Evolutionary conservation across 441 rosid species (phyloP).

Genomic region (Croton setiger): DNA sequence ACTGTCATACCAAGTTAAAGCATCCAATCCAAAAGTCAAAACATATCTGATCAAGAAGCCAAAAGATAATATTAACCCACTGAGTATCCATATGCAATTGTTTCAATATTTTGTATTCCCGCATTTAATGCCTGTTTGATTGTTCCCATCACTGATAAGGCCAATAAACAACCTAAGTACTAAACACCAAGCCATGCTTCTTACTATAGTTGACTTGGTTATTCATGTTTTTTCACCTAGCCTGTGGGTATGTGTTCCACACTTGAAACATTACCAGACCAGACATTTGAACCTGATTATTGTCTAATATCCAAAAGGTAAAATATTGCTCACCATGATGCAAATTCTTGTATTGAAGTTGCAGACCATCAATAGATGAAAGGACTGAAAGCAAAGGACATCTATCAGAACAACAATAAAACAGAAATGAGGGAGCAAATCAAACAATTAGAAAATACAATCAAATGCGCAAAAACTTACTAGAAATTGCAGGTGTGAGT

Average conservation of each 20-base stretch:
- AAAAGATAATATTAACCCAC: background rate
- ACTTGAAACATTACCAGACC: too few relatives aligned
- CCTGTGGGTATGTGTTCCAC: too few relatives aligned
- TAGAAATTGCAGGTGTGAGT: slow-evolving; percentile 82
- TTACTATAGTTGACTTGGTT: too few relatives aligned
- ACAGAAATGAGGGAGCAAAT: background rate
- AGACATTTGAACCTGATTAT: too few relatives aligned
- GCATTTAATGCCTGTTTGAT: too few relatives aligned
- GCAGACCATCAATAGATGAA: slow-evolving; percentile 75
- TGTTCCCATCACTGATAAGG: too few relatives aligned
- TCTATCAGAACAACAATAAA: slow-evolving; percentile 20
- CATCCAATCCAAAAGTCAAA: slow-evolving; percentile 7
- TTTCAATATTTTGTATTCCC: too few relatives aligned
- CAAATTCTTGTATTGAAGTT: slow-evolving; percentile 40
- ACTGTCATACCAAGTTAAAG: background rate
- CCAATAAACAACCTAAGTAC: too few relatives aligned
- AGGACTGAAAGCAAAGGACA: slow-evolving; percentile 48
- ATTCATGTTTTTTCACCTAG: too few relatives aligned
- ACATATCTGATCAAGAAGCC: background rate
- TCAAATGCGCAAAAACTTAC: slow-evolving; percentile 30
- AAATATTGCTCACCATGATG: slow-evolving; percentile 66
- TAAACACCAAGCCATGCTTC: too few relatives aligned
- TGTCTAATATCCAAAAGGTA: too few relatives aligned
- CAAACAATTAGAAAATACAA: slow-evolving; percentile 6
- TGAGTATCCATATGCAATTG: too few relatives aligned